phyloP scores from a whole-genome alignment of 768 basidiomycete species.

The Serendipita sp. region DNA sequence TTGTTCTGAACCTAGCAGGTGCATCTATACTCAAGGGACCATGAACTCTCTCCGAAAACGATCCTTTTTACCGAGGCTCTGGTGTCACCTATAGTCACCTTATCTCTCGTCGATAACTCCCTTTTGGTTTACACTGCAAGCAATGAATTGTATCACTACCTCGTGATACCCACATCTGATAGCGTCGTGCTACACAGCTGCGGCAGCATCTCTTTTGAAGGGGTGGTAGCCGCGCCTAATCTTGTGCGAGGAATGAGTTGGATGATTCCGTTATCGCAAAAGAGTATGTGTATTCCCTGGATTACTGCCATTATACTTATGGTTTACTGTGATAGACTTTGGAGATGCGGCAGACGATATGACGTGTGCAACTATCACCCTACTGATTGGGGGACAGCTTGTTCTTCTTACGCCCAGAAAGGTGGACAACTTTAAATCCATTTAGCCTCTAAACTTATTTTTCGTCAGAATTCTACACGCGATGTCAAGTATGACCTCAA shows the following conservation, averaged over 20 bases:
- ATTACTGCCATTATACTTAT: not conserved
- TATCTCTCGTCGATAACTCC: conserved; percentile 89
- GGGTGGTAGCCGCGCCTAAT: conserved; percentile 69
- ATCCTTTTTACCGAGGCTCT: conserved; percentile 69
- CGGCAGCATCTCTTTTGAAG: conserved; percentile 87
- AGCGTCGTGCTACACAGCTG: conserved; percentile 77
- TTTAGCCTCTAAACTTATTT: not conserved
- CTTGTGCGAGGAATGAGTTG: conserved; percentile 86
- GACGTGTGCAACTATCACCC: conserved; percentile 82
- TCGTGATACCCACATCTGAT: conserved; percentile 72
- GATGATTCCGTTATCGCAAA: conserved; percentile 90
- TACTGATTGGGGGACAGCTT: conserved; percentile 86
- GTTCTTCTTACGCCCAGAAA: conserved; percentile 80
- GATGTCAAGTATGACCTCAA: conserved; percentile 97
- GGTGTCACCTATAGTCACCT: conserved; percentile 59
- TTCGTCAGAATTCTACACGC: conserved; percentile 36
- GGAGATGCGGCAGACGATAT: conserved; percentile 91
- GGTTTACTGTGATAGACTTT: conserved; percentile 40
- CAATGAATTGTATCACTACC: conserved; percentile 82
- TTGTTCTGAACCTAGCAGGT: conserved; percentile 33
- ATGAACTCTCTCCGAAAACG: conserved; percentile 67
- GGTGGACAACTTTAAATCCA: conserved; percentile 25
- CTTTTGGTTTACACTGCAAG: conserved; percentile 87
- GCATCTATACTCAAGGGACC: conserved; percentile 84
- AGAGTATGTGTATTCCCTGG: conserved; percentile 41